Conservation (phyloP, 345 rosid genomes). For the Gossypium stocksii region DNA sequence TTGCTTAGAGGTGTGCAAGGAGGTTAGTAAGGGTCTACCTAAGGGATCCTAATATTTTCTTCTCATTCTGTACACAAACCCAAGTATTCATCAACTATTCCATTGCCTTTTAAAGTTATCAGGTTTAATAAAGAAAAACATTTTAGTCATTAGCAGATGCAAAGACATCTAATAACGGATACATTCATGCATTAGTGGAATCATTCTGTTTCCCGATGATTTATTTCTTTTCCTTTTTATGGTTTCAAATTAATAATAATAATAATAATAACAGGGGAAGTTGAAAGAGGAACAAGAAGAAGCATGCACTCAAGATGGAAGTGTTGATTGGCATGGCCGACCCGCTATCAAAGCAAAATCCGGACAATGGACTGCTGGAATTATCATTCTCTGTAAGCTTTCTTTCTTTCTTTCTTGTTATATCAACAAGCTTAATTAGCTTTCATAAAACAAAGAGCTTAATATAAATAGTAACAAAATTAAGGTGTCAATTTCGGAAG, state of each 20-base stretch:
- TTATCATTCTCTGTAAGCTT: constrained; percentile 59
- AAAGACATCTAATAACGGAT: neutral
- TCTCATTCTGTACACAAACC: neutral
- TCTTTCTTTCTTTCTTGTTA: neutral
- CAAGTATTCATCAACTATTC: neutral
- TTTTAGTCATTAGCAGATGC: neutral
- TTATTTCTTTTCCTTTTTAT: neutral
- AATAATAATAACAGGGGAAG: constrained; percentile 25
- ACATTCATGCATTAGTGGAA: neutral
- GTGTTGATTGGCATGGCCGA: constrained; percentile 54
- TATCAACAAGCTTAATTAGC: too few species aligned
- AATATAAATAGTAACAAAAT: neutral
- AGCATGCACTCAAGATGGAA: constrained; percentile 47
- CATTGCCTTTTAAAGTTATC: neutral
- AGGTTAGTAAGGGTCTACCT: constrained; percentile 32
- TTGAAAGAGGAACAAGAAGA: constrained; percentile 36
- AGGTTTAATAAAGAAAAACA: neutral
- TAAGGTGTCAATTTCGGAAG: neutral
- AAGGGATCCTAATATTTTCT: neutral
- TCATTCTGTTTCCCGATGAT: neutral
- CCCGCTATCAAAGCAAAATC: constrained; percentile 53
- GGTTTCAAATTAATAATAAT: neutral
- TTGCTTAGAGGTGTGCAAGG: constrained; percentile 39
- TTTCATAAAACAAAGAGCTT: neutral
- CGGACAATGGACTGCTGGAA: constrained; percentile 67